These are phyloP conservation scores for Trichosanthes truncata DNA, from an alignment of 306 rosid genomes.

Conservation along the genomic window DNA sequence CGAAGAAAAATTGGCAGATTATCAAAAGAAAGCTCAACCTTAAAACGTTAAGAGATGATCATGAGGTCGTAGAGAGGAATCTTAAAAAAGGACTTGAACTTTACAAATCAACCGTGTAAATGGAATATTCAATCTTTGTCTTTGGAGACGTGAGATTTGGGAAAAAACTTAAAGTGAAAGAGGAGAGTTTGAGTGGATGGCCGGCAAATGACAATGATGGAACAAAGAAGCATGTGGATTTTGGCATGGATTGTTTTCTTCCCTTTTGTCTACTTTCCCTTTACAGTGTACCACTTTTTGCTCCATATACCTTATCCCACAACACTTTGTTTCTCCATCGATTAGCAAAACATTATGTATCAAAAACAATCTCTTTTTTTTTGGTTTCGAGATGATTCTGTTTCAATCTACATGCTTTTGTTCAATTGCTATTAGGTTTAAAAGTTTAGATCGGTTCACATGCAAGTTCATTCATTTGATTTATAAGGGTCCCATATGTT, in stretches of 20 bases:
- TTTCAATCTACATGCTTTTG: background rate
- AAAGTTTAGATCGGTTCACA: background rate
- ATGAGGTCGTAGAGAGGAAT: background rate
- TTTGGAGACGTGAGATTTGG: background rate
- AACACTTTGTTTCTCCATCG: background rate
- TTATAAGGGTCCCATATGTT: no score
- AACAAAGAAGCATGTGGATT: constrained; percentile 13
- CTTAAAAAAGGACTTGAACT: background rate
- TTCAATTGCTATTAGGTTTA: background rate
- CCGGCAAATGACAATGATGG: constrained; percentile 12
- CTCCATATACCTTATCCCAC: background rate
- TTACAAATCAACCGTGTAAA: background rate
- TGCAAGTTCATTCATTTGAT: background rate
- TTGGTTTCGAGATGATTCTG: background rate
- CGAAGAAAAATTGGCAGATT: background rate
- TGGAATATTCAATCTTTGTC: background rate
- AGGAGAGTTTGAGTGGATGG: constrained; percentile 15
- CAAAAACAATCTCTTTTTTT: background rate
- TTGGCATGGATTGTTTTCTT: constrained; percentile 3
- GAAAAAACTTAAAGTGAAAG: background rate
- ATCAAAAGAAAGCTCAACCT: background rate
- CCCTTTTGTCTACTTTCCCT: constrained; percentile 3
- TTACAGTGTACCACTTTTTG: background rate
- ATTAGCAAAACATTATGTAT: background rate
- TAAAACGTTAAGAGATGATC: background rate